Evolutionary conservation across 495 filamentous ascomycete species (phyloP), one percentile per base, ranked within the genome.

Genomic region (Antarctomyces pellizariae): DNA sequence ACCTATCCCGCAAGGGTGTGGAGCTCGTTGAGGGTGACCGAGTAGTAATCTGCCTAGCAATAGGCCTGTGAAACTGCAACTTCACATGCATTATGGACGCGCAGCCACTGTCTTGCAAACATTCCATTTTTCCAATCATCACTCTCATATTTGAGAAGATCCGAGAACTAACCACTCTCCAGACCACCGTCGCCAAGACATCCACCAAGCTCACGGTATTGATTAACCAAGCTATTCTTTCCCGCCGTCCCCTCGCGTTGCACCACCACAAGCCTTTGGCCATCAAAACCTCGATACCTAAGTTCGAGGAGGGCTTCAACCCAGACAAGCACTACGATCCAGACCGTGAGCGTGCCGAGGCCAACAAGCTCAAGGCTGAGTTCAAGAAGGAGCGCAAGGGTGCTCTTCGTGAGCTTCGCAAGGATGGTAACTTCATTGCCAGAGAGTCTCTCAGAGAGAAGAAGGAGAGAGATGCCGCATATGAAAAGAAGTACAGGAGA

Each of bases 251-350:
- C 0, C 64, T 95, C 15, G 60, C 75, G 34, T 65, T 95, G 7
- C 86, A 99, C 53, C 62, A 84, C 53, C 89, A 95, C 57, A 62
- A 62, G 0, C 82, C 80, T 0, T 62, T 89, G 3, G 68, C 89
- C 8, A 91, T 99, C 51, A 78, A 80, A 40, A 67, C 69, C 5
- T 69, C 70, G 24, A 71, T 92, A 13, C 86, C 86, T 38, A 93
- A 91, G 52, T 99, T 95, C 56, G 89, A 99, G 53, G 82, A 91
- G 46, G 54, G 64, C 36, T 99, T 80, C 67, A 80, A 83, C 46
- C 86, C 82, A 7, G 64, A 77, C 56, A 82, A 76, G 49, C 84
- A 90, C 58, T 92, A 95, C 60, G 86, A 99, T 41, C 78, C 79
- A 1, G 70, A 95, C 46, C 65, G 67, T 28, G 82, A 86, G 43